phyloP scores from a whole-genome alignment of 2,329 filamentous ascomycete genomes.

The Exophiala alcalophila region DNA sequence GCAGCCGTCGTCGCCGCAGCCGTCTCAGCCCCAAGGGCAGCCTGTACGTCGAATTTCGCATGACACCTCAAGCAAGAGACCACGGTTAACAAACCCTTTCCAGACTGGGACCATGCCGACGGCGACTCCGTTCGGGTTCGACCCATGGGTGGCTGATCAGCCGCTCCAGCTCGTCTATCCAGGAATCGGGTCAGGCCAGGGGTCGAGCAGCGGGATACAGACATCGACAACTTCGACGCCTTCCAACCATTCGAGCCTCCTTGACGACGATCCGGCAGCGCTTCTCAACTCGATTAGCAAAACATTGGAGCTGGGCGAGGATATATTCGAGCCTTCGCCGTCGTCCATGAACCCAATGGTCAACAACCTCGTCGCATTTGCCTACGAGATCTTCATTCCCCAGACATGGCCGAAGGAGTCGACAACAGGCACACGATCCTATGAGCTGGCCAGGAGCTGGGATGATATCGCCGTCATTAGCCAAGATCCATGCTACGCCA shows the following conservation, averaged over 20 bases:
- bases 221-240: constrained; percentile 17
- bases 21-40: constrained; percentile 10
- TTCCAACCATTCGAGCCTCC: constrained; percentile 19
- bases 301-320: constrained; percentile 10
- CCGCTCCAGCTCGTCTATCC: constrained; percentile 24
- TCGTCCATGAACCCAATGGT: constrained; percentile 20
- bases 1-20: constrained; percentile 1
- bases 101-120: constrained; percentile 12
- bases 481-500: constrained; percentile 26
- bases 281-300: constrained; percentile 9
- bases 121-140: constrained; percentile 19
- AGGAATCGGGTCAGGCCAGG: constrained; percentile 15
- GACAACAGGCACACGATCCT: constrained; percentile 12
- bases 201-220: constrained; percentile 9
- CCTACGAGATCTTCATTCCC: constrained; percentile 28
- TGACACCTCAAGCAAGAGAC: constrained; percentile 9
- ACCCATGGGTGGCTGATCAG: constrained; percentile 23
- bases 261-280: constrained; percentile 18
- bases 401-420: constrained; percentile 26
- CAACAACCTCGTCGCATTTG: constrained; percentile 21
- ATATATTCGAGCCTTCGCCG: constrained; percentile 9
- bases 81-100: constrained; percentile 9
- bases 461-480: constrained; percentile 24
- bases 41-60: constrained; percentile 20
- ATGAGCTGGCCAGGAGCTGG: constrained; percentile 24